Conservation (phyloP, 2,329 filamentous ascomycete genomes). For the Hypoxylon sp. region DNA sequence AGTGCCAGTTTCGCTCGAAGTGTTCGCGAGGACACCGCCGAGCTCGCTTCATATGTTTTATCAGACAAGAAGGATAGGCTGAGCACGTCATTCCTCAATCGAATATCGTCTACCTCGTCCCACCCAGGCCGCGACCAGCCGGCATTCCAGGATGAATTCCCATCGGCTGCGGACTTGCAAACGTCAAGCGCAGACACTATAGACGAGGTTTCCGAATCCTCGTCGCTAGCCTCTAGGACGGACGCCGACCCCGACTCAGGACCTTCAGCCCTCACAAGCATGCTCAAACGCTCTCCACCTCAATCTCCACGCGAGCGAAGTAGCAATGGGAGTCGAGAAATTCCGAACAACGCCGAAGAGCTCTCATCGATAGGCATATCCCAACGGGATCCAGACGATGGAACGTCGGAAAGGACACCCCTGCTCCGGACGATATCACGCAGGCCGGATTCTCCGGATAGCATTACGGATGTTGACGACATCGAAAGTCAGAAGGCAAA, state of each 20-base stretch:
- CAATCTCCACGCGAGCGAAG: slow-evolving; percentile 47
- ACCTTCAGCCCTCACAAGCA: slow-evolving; percentile 58
- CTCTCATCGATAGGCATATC: slow-evolving; percentile 26
- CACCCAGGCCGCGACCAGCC: slow-evolving; percentile 46
- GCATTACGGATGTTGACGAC: slow-evolving; percentile 55
- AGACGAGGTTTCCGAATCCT: slow-evolving; percentile 50
- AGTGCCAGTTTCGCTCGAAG: slow-evolving; percentile 80
- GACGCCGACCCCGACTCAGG: slow-evolving; percentile 43
- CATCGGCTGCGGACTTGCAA: slow-evolving; percentile 41
- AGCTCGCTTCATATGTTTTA: slow-evolving; percentile 85
- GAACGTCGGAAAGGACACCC: slow-evolving; percentile 60
- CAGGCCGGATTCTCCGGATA: slow-evolving; percentile 48
- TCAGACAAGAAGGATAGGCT: slow-evolving; percentile 68
- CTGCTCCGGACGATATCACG: slow-evolving; percentile 56
- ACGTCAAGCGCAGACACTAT: slow-evolving; percentile 43
- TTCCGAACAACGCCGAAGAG: slow-evolving; percentile 10
- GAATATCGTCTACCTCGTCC: slow-evolving; percentile 54
- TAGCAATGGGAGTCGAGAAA: slow-evolving; percentile 2
- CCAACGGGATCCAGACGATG: slow-evolving; percentile 22
- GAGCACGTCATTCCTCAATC: slow-evolving; percentile 61
- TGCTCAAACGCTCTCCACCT: slow-evolving; percentile 64
- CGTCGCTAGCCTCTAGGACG: slow-evolving; percentile 42
- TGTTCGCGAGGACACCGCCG: slow-evolving; percentile 87
- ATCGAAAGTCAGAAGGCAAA: slow-evolving; percentile 65
- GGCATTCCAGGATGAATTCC: slow-evolving; percentile 48